phyloP scores from a whole-genome alignment of 768 basidiomycete genomes.

The Austroboletus eburneus region DNA sequence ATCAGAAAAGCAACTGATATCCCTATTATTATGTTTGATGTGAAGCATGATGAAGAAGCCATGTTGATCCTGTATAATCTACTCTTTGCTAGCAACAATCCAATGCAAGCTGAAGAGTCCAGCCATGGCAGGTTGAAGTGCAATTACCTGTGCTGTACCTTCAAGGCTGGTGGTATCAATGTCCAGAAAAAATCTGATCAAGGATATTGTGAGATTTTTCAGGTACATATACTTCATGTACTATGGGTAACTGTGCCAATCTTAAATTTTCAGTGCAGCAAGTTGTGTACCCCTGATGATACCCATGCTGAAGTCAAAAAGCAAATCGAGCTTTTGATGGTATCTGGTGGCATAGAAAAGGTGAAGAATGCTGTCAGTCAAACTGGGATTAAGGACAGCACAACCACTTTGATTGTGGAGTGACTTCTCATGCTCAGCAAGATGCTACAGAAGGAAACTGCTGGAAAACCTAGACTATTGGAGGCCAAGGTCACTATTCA shows the following conservation, averaged over 20 bases:
- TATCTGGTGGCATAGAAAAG: constrained; percentile 9
- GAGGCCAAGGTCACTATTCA: neutral
- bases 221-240: constrained; percentile 8
- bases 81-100: constrained; percentile 30
- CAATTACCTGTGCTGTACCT: constrained; percentile 33
- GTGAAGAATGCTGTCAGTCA: constrained; percentile 25
- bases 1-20: constrained; percentile 8
- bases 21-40: constrained; percentile 20
- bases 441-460: neutral
- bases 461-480: neutral
- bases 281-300: constrained; percentile 6
- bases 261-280: neutral
- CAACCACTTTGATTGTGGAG: constrained; percentile 29
- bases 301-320: neutral
- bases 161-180: constrained; percentile 28
- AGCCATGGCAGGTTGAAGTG: constrained; percentile 30
- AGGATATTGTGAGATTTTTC: constrained; percentile 24
- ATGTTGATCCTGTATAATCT: constrained; percentile 21
- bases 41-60: constrained; percentile 19
- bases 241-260: neutral
- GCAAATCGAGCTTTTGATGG: constrained; percentile 6
- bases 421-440: constrained; percentile 30
- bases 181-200: constrained; percentile 21
- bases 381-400: constrained; percentile 33
- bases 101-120: constrained; percentile 35